A percentile compares a stretch with the other conserved stretches of the same genome.
phyloP scores from a whole-genome alignment of 805 yeast species.

The Suhomyces sp. region DNA sequence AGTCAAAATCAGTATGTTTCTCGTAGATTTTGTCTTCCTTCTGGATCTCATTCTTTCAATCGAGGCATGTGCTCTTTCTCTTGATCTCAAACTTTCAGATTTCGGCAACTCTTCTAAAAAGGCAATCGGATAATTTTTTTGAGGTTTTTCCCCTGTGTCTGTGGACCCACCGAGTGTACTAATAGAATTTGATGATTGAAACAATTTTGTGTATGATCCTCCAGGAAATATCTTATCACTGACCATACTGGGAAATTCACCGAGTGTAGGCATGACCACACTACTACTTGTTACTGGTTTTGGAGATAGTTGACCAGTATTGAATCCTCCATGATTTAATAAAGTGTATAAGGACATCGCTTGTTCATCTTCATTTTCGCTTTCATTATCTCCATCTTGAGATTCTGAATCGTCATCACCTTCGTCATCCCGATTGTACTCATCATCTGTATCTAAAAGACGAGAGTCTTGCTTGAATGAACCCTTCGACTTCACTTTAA shows the following conservation, averaged over 20 bases:
- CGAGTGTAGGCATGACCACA: slow-evolving; percentile 39
- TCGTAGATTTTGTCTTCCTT: slow-evolving; percentile 46
- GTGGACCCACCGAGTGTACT: background rate
- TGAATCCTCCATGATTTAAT: slow-evolving; percentile 34
- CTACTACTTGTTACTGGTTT: slow-evolving; percentile 13
- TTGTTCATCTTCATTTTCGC: slow-evolving; percentile 60
- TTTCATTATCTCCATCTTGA: slow-evolving; percentile 26
- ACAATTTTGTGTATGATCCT: slow-evolving; percentile 3
- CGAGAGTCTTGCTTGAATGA: slow-evolving; percentile 1
- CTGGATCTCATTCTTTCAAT: slow-evolving; percentile 59
- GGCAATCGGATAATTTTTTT: slow-evolving; percentile 7
- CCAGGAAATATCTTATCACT: slow-evolving; percentile 30
- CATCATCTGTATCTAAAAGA: slow-evolving; percentile 9
- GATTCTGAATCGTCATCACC: slow-evolving; percentile 10
- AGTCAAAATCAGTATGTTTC: slow-evolving; percentile 27
- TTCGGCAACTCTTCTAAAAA: slow-evolving; percentile 29
- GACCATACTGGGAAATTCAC: slow-evolving; percentile 42
- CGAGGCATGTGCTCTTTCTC: slow-evolving; percentile 67
- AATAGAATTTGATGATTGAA: slow-evolving; percentile 3
- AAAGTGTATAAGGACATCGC: slow-evolving; percentile 68
- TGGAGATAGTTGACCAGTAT: slow-evolving; percentile 8
- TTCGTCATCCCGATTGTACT: slow-evolving; percentile 4
- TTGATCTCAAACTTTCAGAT: slow-evolving; percentile 40
- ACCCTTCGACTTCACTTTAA: slow-evolving; percentile 1
- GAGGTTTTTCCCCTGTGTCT: too few species aligned